Evolutionary conservation across 2,329 filamentous ascomycete species (phyloP).

Genomic region (Aphanocladium album): DNA sequence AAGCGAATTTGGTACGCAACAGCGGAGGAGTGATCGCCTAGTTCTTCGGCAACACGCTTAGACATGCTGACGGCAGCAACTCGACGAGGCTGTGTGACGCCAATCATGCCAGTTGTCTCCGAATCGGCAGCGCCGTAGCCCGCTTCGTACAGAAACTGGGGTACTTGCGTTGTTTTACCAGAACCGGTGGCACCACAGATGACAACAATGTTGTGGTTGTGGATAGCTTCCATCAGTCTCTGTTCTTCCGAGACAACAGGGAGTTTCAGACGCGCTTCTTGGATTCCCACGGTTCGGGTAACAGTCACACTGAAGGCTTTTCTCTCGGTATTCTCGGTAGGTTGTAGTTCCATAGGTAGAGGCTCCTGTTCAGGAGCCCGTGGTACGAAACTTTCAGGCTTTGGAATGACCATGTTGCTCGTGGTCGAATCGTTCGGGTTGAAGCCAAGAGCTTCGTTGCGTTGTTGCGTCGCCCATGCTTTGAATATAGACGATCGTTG

Average conservation of each 20-base stretch:
- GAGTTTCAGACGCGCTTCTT: slow-evolving; percentile 70
- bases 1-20: slow-evolving; percentile 96
- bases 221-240: slow-evolving; percentile 94
- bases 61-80: slow-evolving; percentile 97
- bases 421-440: slow-evolving; percentile 40
- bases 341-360: slow-evolving; percentile 60
- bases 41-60: slow-evolving; percentile 79
- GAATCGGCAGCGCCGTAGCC: slow-evolving; percentile 78
- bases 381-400: slow-evolving; percentile 58
- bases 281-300: slow-evolving; percentile 64
- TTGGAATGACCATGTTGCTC: slow-evolving; percentile 46
- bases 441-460: slow-evolving; percentile 76
- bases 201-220: slow-evolving; percentile 84
- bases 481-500: slow-evolving; percentile 70
- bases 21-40: slow-evolving; percentile 68
- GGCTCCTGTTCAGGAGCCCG: slow-evolving; percentile 66
- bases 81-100: slow-evolving; percentile 87
- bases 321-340: slow-evolving; percentile 54
- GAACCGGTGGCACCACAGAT: slow-evolving; percentile 94
- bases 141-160: slow-evolving; percentile 91
- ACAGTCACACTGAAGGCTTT: slow-evolving; percentile 75
- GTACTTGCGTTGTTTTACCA: slow-evolving; percentile 95
- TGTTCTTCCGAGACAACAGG: slow-evolving; percentile 95
- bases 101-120: slow-evolving; percentile 85
- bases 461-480: slow-evolving; percentile 80